Base-by-base conservation (phyloP, 306 rosid genomes). In the Prunus mira region DNA sequence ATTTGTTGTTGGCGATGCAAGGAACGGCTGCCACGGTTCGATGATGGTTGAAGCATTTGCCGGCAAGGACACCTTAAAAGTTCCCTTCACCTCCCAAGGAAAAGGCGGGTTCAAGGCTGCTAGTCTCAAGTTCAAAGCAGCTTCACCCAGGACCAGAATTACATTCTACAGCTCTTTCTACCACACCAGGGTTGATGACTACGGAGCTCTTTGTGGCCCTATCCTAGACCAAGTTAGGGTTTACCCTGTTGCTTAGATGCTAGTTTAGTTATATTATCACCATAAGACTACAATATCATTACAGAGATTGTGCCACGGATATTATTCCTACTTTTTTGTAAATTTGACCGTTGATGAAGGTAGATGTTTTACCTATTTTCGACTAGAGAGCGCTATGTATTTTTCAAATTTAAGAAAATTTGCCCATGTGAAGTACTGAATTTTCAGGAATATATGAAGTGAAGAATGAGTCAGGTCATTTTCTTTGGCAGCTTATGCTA, bases 21-120 rank as follows among this genome's bases (percentile, higher is more conserved):
- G 74, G 79, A 96, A 96, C 52, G 98, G 97, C 41, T 96, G 98
- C 71, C 97, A 91, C 4, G 99, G 99, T 67, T 87, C 97, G 3
- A 96, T 96, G 99, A 74, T 89, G 93, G 88, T 95, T 32, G 98
- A 95, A 68, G 99, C 96, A 38, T 95, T 95, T 64, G 99, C 97
- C 11, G 97, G 84, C 0, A 88, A 86, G 78, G 92, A 86, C 3
- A 87, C 92, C 25, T 74, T 95, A 12, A 95, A 95, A 75, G 97
- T 85, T 24, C 96, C 97, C 24, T 93, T 80, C 84, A 78, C 81
- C 52, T 95, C 97, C 11, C 78, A 84, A 80, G 98, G 98, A 12
- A 89, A 89, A 75, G 99, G 97, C 0, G 73, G 34, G 19, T 89
- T 82, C 89, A 84, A 67, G 79, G 47, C 82, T 6, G 97, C 78